Percentiles rank a stretch among this genome's conserved stretches.
Evolutionary conservation across 257 asterid species (phyloP).

Genomic region (Capsicum rhomboideum): DNA sequence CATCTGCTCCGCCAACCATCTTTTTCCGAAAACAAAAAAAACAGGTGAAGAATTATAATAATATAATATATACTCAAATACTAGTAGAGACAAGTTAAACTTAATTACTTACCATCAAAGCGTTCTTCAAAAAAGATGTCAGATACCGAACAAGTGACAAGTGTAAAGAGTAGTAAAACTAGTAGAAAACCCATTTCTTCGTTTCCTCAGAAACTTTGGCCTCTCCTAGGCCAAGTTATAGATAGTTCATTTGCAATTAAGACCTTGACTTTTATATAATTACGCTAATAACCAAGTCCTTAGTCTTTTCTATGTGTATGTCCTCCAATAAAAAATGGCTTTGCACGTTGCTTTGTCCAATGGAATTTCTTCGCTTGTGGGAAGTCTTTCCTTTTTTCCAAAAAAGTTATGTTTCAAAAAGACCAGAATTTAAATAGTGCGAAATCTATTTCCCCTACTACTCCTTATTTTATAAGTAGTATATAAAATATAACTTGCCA

Average conservation of each 20-base stretch:
- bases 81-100: background rate
- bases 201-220: background rate
- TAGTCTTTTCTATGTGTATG: background rate
- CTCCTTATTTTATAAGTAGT: no score
- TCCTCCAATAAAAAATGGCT: conserved; percentile 24
- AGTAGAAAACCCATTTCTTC: conserved; percentile 22
- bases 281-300: background rate
- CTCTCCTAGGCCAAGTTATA: background rate
- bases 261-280: background rate
- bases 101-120: conserved; percentile 57
- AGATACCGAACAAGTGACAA: conserved; percentile 31
- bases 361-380: conserved; percentile 15
- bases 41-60: no score
- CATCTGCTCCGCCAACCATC: conserved; percentile 91
- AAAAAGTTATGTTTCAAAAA: no score
- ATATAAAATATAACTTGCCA: no score
- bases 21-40: conserved; percentile 5
- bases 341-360: conserved; percentile 41
- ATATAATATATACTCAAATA: background rate
- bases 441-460: no score
- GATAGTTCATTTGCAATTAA: background rate
- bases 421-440: no score
- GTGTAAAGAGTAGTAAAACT: conserved; percentile 14
- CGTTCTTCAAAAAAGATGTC: conserved; percentile 88
- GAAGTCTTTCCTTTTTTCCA: background rate